A percentile compares a stretch with the other conserved stretches of the same genome.
Conservation (phyloP, 2,329 filamentous ascomycete genomes). For the Coniochaeta hoffmannii region DNA sequence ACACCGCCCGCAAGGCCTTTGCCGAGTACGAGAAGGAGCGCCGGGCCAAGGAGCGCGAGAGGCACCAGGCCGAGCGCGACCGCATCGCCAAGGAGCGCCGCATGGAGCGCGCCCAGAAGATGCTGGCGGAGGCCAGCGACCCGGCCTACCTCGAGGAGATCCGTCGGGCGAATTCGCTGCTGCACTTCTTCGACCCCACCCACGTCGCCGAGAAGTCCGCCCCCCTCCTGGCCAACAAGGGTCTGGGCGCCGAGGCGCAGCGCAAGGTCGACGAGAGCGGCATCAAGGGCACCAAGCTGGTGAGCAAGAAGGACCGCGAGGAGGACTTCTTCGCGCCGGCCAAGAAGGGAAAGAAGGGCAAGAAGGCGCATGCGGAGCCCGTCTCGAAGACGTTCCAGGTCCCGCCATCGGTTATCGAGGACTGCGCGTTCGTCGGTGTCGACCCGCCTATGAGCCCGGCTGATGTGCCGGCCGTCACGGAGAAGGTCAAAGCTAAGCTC, state of each 20-base stretch:
- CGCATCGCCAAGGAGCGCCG: constrained; percentile 63
- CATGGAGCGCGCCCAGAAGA: constrained; percentile 67
- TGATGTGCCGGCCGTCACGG: constrained; percentile 70
- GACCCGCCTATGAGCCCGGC: constrained; percentile 81
- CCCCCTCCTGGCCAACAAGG: constrained; percentile 57
- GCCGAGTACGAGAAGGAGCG: constrained; percentile 78
- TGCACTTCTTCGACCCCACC: constrained; percentile 83
- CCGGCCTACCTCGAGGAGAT: constrained; percentile 93
- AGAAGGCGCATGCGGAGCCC: constrained; percentile 53
- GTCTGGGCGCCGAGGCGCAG: constrained; percentile 70
- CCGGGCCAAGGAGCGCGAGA: constrained; percentile 68
- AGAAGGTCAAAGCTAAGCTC: constrained; percentile 91
- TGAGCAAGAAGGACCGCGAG: constrained; percentile 80
- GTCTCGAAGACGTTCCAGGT: constrained; percentile 63
- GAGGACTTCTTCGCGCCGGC: constrained; percentile 77
- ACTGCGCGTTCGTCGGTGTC: constrained; percentile 75
- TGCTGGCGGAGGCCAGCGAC: constrained; percentile 74
- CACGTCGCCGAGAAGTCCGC: constrained; percentile 51
- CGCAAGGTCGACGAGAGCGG: constrained; percentile 79
- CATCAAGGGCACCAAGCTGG: constrained; percentile 76
- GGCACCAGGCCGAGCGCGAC: constrained; percentile 73
- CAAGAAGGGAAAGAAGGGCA: constrained; percentile 85
- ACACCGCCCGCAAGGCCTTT: constrained; percentile 72
- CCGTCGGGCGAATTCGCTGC: constrained; percentile 75
- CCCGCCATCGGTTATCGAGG: constrained; percentile 85